phyloP scores from a whole-genome alignment of 1,284 basidiomycete genomes.

The Marasmius fiardii region DNA sequence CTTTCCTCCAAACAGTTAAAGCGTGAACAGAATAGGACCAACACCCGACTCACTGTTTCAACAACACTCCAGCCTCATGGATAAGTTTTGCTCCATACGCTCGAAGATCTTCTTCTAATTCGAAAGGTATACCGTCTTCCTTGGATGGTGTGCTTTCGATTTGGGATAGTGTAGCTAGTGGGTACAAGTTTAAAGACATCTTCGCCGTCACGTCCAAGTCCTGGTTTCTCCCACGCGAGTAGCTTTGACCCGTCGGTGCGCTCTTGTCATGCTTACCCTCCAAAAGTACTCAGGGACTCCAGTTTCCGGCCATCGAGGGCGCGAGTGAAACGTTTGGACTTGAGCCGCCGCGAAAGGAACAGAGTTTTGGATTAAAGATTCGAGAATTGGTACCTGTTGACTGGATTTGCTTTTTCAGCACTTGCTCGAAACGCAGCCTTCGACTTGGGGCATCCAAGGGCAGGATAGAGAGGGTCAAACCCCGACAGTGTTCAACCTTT shows the following conservation, averaged over 20 bases:
- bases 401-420: too few relatives aligned
- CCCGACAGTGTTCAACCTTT: too few relatives aligned
- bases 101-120: slow-evolving; percentile 84
- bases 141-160: slow-evolving; percentile 77
- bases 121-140: slow-evolving; percentile 76
- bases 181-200: slow-evolving; percentile 68
- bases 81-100: slow-evolving; percentile 91
- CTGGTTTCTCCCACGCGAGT: background rate
- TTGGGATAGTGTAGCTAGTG: slow-evolving; percentile 81
- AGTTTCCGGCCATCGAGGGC: too few relatives aligned
- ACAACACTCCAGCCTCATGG: slow-evolving; percentile 88
- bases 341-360: too few relatives aligned
- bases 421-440: too few relatives aligned
- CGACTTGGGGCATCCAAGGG: too few relatives aligned
- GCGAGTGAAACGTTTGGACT: too few relatives aligned
- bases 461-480: too few relatives aligned
- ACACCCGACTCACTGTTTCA: slow-evolving; percentile 70
- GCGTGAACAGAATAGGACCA: slow-evolving; percentile 1
- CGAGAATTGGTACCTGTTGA: too few relatives aligned
- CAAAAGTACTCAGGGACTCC: too few relatives aligned
- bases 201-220: background rate
- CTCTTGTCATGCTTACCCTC: background rate
- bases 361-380: too few relatives aligned
- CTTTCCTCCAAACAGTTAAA: slow-evolving; percentile 37
- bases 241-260: background rate